A percentile compares a stretch with the other conserved stretches of the same genome.
phyloP scores from a whole-genome alignment of 768 basidiomycete species.

The Podaxis pistillaris region DNA sequence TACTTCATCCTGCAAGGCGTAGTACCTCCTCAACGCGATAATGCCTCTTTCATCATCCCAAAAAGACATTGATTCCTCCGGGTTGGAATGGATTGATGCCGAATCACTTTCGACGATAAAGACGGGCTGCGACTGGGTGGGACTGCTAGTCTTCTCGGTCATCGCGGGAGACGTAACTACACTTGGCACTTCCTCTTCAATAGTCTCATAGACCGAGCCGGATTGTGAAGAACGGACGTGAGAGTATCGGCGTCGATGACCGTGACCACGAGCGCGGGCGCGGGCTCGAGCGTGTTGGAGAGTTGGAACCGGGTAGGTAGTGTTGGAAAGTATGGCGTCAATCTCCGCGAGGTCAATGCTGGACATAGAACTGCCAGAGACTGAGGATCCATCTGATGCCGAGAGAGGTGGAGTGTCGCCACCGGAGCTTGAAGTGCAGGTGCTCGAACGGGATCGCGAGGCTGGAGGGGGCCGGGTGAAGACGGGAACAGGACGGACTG shows the following conservation, averaged over 20 bases:
- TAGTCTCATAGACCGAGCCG: conserved; percentile 72
- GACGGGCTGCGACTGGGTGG: conserved; percentile 40
- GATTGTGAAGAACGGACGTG: conserved; percentile 59
- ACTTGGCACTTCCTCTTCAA: conserved; percentile 63
- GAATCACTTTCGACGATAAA: conserved; percentile 60
- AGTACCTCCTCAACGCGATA: conserved; percentile 61
- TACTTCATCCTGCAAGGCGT: conserved; percentile 67
- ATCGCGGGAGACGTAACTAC: conserved; percentile 26
- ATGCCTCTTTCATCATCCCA: conserved; percentile 77
- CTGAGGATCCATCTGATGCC: conserved; percentile 62
- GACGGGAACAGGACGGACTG: conserved; percentile 49
- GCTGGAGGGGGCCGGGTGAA: conserved; percentile 59
- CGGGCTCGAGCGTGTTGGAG: conserved; percentile 42
- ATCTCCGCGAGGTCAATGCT: conserved; percentile 73
- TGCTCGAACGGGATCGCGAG: conserved; percentile 62
- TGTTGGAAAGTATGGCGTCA: conserved; percentile 52
- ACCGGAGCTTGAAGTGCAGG: conserved; percentile 66
- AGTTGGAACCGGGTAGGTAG: conserved; percentile 48
- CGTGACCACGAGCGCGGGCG: conserved; percentile 56
- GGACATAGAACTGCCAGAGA: conserved; percentile 72
- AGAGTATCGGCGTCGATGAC: conserved; percentile 71
- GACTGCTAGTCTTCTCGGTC: conserved; percentile 33
- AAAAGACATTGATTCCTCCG: conserved; percentile 29
- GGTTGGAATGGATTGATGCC: conserved; percentile 42
- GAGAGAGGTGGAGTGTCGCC: conserved; percentile 72